These are phyloP conservation scores for Hyaloperonospora arabidopsidis DNA, from an alignment of 352 stramenopile genomes.

Conservation along the genomic window DNA sequence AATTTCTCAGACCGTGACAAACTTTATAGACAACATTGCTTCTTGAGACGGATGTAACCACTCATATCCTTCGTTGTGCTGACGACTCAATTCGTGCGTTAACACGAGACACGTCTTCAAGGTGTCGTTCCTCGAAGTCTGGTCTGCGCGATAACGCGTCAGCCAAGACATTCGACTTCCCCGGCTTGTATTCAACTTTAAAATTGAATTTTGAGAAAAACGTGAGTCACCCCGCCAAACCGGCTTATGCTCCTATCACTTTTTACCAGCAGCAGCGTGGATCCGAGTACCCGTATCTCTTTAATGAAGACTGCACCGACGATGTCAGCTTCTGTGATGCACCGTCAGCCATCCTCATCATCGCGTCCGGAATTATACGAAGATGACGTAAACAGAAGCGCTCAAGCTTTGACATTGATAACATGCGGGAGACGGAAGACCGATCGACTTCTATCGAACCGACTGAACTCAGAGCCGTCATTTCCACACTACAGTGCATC, in stretches of 20 bases:
- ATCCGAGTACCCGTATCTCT: slow-evolving; percentile 24
- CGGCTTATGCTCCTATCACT: slow-evolving; percentile 15
- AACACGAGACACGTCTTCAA: too few relatives aligned
- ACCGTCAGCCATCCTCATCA: slow-evolving; percentile 16
- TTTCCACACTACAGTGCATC: slow-evolving; percentile 22
- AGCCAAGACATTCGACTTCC: too few relatives aligned
- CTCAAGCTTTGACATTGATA: slow-evolving; percentile 79
- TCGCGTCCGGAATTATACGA: slow-evolving; percentile 25
- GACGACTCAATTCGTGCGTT: too few relatives aligned
- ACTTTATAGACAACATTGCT: too few relatives aligned
- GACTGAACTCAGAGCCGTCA: slow-evolving; percentile 15
- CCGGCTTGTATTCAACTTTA: too few relatives aligned
- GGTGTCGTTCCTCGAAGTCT: too few relatives aligned
- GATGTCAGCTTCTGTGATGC: slow-evolving; percentile 34
- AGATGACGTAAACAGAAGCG: slow-evolving; percentile 40
- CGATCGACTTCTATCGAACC: slow-evolving; percentile 13
- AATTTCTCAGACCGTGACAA: too few relatives aligned
- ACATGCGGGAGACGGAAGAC: slow-evolving; percentile 61
- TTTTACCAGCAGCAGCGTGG: slow-evolving; percentile 24
- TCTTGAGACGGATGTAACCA: too few relatives aligned
- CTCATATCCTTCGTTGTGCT: too few relatives aligned
- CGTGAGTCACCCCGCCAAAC: too few relatives aligned
- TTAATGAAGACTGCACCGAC: slow-evolving; percentile 25
- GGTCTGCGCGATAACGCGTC: too few relatives aligned
- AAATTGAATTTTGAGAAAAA: too few relatives aligned